Evolutionary conservation across 129 eudicot genomes (phyloP), one percentile per base, ranked within the genome.

Genomic region (Cynara cardunculus): DNA sequence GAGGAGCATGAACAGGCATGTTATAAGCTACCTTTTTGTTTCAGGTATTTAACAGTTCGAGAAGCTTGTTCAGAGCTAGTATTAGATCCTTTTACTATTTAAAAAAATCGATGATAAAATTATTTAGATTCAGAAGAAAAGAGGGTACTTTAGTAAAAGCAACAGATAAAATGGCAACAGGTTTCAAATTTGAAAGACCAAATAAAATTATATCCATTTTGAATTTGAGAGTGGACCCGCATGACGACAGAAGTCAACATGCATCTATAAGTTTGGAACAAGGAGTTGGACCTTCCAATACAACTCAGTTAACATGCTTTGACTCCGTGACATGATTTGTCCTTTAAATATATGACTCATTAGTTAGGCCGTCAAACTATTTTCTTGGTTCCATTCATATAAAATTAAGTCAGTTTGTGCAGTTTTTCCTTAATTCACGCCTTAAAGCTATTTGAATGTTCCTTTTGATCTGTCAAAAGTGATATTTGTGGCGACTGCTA

Each of bases 401-500:
- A 18, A 13, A 53, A 53, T 53, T n/a, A 53, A 53, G 25, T 35
- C 77, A 1, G 64, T 41, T n/a, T 34, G 35, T 30, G 76, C 65
- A 34, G 65, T 75, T 80, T 34, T 83, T 80, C 96, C 94, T 94
- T 92, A 85, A 91, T 69, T 80, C 35, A 65, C 26, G 65, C n/a
- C 76, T 44, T 22, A 35, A 66, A 95, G 99, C 94, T 95, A 95
- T 80, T 84, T 95, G 84, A 95, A 95, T 79, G 99, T 95, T 74
- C 99, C 99, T 30, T 95, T 81, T 87, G 99, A 92, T 82, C 93
- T 95, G 22, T 95, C 99, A 41, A 90, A 95, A 84, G 97, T 95
- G 66, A 85, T 95, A 18, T 95, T 95, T 81, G 99, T 95, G 88
- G 97, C 97, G n/a, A 95, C 99, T 77, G 99, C 97, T 34, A 95